Conservation (phyloP, 164 flowering plant genomes). For the Akebia trifoliata region DNA sequence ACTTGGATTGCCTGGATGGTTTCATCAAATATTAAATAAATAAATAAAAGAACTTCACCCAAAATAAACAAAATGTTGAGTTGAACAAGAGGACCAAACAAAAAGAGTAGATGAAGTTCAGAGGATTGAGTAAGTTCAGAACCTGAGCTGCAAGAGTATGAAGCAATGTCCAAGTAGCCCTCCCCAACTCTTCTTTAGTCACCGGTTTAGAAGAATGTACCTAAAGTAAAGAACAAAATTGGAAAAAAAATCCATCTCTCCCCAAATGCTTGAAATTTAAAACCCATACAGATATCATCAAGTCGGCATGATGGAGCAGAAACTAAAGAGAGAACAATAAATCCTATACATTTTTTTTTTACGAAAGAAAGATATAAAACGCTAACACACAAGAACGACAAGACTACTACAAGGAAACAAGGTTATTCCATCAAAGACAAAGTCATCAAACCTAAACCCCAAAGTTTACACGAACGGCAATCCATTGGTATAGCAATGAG, state of each 20-base stretch:
- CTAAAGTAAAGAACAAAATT: background rate
- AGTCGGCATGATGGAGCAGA: background rate
- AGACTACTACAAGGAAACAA: no score
- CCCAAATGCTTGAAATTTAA: background rate
- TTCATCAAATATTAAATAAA: no score
- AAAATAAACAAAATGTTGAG: background rate
- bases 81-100: background rate
- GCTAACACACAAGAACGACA: no score
- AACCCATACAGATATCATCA: background rate
- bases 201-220: constrained; percentile 45
- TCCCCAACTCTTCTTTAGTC: constrained; percentile 89
- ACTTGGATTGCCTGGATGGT: no score
- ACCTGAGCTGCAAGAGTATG: constrained; percentile 98
- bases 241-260: background rate
- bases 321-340: no score
- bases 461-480: no score
- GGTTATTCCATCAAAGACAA: no score
- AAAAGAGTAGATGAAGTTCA: background rate
- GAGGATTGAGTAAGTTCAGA: background rate
- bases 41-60: background rate
- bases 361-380: no score
- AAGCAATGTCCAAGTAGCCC: constrained; percentile 95
- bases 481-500: no score
- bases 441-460: no score
- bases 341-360: no score